A percentile compares a stretch with the other conserved stretches of the same genome.
Conservation (phyloP, 208 protist species). For the Trypanosoma conorhini region DNA sequence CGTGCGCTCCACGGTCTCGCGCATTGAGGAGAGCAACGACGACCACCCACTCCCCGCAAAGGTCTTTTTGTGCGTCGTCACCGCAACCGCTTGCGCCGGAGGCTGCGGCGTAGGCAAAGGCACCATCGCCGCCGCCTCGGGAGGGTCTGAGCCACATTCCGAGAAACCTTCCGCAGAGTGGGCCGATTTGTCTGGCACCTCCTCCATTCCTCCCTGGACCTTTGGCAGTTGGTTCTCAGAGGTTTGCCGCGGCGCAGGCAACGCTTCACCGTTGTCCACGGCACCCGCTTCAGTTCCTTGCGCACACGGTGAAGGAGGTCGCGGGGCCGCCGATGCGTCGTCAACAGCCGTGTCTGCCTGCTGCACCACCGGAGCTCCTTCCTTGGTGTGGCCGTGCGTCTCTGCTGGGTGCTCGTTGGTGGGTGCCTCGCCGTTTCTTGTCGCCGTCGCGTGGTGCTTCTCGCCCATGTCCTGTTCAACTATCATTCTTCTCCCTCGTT, state of each 20-base stretch:
- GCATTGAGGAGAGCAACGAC: constrained; percentile 29
- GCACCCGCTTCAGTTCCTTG: background rate
- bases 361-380: background rate
- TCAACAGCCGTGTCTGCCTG: background rate
- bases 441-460: background rate
- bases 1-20: constrained; percentile 45
- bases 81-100: constrained; percentile 21
- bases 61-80: constrained; percentile 31
- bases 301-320: background rate
- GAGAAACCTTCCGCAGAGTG: background rate
- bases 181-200: background rate
- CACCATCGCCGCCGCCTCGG: constrained; percentile 17
- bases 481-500: background rate
- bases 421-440: background rate
- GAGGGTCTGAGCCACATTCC: background rate
- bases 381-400: background rate
- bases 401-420: background rate
- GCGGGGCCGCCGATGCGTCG: background rate
- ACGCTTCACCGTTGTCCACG: background rate
- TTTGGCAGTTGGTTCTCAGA: background rate
- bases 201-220: background rate
- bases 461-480: background rate
- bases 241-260: background rate
- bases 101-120: constrained; percentile 24
- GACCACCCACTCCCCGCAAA: constrained; percentile 41